Conservation (phyloP, 192 early-diverging fungal species). For the Ambispora gerdemannii region DNA sequence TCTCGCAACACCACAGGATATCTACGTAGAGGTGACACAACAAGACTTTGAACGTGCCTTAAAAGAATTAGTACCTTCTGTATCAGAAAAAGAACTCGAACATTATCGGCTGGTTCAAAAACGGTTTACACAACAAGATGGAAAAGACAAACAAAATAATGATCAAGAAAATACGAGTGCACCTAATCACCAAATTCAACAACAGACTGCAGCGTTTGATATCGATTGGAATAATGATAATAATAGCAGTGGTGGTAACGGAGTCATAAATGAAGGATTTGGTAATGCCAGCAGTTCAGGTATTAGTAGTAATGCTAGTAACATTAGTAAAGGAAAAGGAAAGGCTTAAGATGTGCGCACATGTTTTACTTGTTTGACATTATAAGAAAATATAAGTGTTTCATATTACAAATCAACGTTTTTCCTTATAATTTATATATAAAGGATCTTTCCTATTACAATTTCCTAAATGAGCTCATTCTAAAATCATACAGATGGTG, state of each 20-base stretch:
- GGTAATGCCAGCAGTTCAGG: background rate
- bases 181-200: background rate
- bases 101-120: slow-evolving; percentile 79
- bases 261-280: too few species aligned
- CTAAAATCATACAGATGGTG: too few species aligned
- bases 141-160: slow-evolving; percentile 26
- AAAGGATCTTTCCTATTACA: too few species aligned
- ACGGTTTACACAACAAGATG: slow-evolving; percentile 65
- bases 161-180: slow-evolving; percentile 3
- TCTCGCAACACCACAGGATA: slow-evolving; percentile 65
- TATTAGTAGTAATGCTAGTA: background rate
- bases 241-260: too few species aligned
- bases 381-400: too few species aligned
- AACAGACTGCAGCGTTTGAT: too few species aligned
- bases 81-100: slow-evolving; percentile 80
- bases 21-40: slow-evolving; percentile 74
- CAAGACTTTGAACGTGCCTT: slow-evolving; percentile 84
- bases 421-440: too few species aligned
- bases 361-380: too few species aligned
- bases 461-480: too few species aligned
- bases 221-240: too few species aligned
- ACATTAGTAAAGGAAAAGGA: background rate
- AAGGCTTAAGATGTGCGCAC: background rate
- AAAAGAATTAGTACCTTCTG: slow-evolving; percentile 82
- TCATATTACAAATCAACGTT: too few species aligned